Conservation (phyloP, 2,329 filamentous ascomycete species). For the Alternaria angustiovoidea region DNA sequence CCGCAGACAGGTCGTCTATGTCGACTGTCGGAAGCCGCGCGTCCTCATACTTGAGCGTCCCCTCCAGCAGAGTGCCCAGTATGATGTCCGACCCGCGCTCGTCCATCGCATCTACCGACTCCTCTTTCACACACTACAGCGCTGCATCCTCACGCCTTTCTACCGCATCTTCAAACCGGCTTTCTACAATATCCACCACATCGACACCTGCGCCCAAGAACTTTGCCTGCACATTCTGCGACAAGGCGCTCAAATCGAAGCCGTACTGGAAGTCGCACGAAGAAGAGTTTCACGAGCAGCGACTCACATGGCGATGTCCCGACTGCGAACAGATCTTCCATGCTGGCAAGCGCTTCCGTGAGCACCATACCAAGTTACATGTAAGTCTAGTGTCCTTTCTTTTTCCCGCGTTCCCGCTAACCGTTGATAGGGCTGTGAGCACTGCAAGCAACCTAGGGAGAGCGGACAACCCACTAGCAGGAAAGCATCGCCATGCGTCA, state of each 20-base stretch:
- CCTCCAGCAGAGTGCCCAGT: constrained; percentile 49
- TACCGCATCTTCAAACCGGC: constrained; percentile 45
- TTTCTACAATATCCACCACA: constrained; percentile 47
- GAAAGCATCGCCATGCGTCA: constrained; percentile 55
- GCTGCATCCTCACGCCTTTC: constrained; percentile 48
- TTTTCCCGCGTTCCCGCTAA: constrained; percentile 21
- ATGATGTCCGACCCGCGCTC: constrained; percentile 49
- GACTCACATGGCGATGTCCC: constrained; percentile 72
- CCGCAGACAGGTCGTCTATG: constrained; percentile 48
- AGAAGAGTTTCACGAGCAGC: constrained; percentile 73
- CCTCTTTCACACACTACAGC: constrained; percentile 49
- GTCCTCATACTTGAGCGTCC: constrained; percentile 49
- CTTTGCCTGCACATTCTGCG: constrained; percentile 59
- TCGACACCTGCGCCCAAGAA: constrained; percentile 48
- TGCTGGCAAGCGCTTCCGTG: constrained; percentile 73
- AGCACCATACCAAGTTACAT: constrained; percentile 72
- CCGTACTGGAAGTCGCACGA: constrained; percentile 76
- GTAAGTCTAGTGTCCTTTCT: constrained; percentile 47
- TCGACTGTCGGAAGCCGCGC: constrained; percentile 48
- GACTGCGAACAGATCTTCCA: constrained; percentile 74
- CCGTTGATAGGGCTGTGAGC: constrained; percentile 61
- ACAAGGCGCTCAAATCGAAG: constrained; percentile 72
- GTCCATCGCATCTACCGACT: constrained; percentile 50
- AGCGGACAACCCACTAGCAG: constrained; percentile 61
- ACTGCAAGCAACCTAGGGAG: constrained; percentile 70